phyloP scores from a whole-genome alignment of 2,329 filamentous ascomycete genomes.

The Colletotrichum echinochloae region DNA sequence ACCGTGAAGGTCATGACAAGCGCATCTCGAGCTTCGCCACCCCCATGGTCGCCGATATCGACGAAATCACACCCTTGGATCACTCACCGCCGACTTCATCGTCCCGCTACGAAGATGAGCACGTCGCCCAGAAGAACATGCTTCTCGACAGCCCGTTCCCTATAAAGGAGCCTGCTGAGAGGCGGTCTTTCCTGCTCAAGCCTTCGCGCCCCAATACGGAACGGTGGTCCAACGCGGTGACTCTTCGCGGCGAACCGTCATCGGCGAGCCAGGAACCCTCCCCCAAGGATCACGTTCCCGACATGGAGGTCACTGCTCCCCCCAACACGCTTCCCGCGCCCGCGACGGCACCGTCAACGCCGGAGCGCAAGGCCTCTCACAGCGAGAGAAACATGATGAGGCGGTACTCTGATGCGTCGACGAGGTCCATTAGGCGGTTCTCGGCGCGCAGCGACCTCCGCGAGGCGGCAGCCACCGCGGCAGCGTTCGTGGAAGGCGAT shows the following conservation, averaged over 20 bases:
- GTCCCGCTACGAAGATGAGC: constrained; percentile 30
- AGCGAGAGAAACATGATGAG: constrained; percentile 30
- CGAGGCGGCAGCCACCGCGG: constrained; percentile 35
- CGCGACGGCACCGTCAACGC: constrained; percentile 27
- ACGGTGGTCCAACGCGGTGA: constrained; percentile 35
- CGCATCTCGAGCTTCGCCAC: constrained; percentile 33
- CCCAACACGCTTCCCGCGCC: constrained; percentile 8
- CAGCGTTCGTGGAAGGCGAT: constrained; percentile 29
- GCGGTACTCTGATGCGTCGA: constrained; percentile 33
- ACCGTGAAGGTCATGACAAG: constrained; percentile 29
- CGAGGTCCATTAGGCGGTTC: constrained; percentile 32
- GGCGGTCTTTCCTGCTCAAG: constrained; percentile 35
- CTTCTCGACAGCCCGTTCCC: constrained; percentile 32
- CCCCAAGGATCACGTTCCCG: not conserved
- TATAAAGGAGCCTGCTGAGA: constrained; percentile 26
- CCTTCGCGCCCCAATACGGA: constrained; percentile 28
- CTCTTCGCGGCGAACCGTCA: constrained; percentile 22
- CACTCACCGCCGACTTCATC: constrained; percentile 9
- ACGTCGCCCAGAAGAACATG: constrained; percentile 21
- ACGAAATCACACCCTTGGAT: constrained; percentile 28
- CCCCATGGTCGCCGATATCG: constrained; percentile 30
- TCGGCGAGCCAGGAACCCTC: constrained; percentile 19
- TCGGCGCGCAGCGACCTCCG: constrained; percentile 34
- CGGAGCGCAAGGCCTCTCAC: constrained; percentile 21
- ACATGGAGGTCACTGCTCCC: not conserved